Percentiles rank a stretch among this genome's conserved stretches.
phyloP scores from a whole-genome alignment of 345 rosid species.

The Eucalyptus sp. region DNA sequence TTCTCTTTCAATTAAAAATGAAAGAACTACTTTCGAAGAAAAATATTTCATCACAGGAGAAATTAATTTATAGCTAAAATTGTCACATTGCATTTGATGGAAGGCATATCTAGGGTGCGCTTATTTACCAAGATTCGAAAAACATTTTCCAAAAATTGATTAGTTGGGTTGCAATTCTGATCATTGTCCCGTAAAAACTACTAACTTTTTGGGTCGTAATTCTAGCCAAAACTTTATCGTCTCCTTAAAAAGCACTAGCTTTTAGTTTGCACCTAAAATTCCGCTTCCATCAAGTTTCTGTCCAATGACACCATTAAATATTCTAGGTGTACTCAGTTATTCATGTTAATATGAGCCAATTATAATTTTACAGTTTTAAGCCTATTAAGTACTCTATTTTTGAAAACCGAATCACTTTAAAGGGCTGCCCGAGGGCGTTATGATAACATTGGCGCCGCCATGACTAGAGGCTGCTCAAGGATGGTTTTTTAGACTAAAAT shows the following conservation, averaged over 20 bases:
- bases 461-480: not conserved
- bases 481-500: not conserved
- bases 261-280: not conserved
- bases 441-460: not conserved
- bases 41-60: fast-evolving
- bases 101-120: too few relatives aligned
- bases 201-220: too few relatives aligned
- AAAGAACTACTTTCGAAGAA: fast-evolving
- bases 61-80: too few relatives aligned
- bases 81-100: too few relatives aligned
- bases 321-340: too few relatives aligned
- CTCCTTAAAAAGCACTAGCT: not conserved
- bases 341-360: not conserved
- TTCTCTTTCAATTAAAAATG: fast-evolving
- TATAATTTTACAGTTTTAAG: too few relatives aligned
- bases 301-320: not conserved
- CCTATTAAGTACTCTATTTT: not conserved
- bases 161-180: fast-evolving
- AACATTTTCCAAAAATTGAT: too few relatives aligned
- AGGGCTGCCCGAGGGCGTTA: not conserved
- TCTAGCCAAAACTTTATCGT: not conserved
- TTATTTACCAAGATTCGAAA: too few relatives aligned
- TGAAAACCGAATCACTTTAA: not conserved
- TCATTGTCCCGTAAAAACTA: not conserved
- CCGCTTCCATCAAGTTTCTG: fast-evolving